These are phyloP conservation scores for Geotrichum armillariae DNA, from an alignment of 1,139 yeast species.

Conservation along the genomic window DNA sequence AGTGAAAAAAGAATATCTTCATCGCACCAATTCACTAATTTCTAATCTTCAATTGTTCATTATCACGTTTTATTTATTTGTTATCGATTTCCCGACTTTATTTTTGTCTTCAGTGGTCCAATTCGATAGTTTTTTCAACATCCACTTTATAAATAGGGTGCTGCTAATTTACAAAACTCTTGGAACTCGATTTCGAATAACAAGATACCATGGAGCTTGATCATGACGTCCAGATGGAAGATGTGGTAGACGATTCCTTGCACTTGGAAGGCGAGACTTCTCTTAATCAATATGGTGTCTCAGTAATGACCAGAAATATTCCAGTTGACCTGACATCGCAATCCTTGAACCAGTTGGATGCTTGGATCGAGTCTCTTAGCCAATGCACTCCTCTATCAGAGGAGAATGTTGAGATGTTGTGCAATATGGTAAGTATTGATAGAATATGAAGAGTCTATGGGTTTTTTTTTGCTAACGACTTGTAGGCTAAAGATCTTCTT, in stretches of 20 bases:
- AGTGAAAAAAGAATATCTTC: no score
- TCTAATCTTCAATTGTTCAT: no score
- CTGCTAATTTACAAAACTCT: no score
- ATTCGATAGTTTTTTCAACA: no score
- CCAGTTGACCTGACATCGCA: conserved; percentile 18
- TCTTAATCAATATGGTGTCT: not conserved
- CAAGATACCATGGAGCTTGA: conserved; percentile 16
- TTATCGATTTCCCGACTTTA: no score
- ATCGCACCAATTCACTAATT: no score
- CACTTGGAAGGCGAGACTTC: conserved; percentile 5
- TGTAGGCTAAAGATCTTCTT: conserved; percentile 20
- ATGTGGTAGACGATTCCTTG: conserved; percentile 11
- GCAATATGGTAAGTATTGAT: conserved; percentile 48
- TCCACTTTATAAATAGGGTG: no score
- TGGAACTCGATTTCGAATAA: not conserved
- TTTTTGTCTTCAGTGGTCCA: no score
- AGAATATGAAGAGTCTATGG: not conserved
- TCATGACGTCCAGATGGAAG: conserved; percentile 21
- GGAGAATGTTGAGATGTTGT: conserved; percentile 72
- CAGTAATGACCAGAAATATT: conserved; percentile 7
- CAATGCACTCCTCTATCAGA: conserved; percentile 82
- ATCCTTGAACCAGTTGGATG: conserved; percentile 66
- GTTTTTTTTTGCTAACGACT: not conserved
- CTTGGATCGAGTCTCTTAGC: conserved; percentile 79
- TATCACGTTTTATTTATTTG: no score